Evolutionary conservation across 140 eudicot genomes (phyloP).

Genomic region (Ambrosia hybrid): DNA sequence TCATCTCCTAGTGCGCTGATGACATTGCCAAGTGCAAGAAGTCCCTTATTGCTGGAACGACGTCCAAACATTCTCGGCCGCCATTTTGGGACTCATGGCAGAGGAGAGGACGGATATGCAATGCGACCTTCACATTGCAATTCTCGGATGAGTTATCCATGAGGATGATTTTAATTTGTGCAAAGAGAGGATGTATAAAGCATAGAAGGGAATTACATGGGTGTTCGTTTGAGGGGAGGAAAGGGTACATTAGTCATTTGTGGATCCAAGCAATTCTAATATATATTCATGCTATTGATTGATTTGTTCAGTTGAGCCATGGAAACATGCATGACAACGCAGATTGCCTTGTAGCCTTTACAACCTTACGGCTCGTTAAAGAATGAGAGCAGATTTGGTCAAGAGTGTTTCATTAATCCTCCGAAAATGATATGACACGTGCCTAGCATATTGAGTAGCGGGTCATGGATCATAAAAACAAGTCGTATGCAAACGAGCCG

Average conservation of each 20-base stretch:
- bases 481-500: too few species aligned
- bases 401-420: too few species aligned
- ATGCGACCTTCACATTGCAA: conserved; percentile 93
- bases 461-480: too few species aligned
- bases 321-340: background rate
- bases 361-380: too few species aligned
- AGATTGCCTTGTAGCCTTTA: too few species aligned
- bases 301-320: background rate
- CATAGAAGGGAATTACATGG: conserved; percentile 22
- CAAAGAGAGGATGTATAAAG: conserved; percentile 16
- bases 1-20: conserved; percentile 99
- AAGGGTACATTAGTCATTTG: conserved; percentile 19
- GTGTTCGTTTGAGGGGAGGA: conserved; percentile 27
- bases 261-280: background rate
- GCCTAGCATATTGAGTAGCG: too few species aligned
- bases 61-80: conserved; percentile 79
- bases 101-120: conserved; percentile 88
- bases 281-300: background rate
- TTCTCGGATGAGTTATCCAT: conserved; percentile 54
- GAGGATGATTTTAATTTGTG: conserved; percentile 2
- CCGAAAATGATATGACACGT: too few species aligned
- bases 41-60: conserved; percentile 91
- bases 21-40: conserved; percentile 96
- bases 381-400: too few species aligned
- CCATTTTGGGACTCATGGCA: conserved; percentile 82